Conservation (phyloP, 371 early-diverging fungal genomes). For the Mucor piriformis region DNA sequence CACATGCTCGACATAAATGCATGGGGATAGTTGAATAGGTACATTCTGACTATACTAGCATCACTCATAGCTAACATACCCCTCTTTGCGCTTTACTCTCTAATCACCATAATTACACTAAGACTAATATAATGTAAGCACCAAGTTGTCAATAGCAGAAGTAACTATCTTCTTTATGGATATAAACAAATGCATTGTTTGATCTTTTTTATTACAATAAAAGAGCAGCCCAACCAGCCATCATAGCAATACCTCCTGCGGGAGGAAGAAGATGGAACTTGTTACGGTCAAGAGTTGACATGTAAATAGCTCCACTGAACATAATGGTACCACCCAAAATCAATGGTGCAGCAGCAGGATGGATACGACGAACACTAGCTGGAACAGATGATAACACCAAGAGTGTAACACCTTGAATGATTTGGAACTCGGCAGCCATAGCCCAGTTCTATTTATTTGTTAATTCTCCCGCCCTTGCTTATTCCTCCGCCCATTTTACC, state of each 20-base stretch:
- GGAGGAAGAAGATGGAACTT: constrained; percentile 62
- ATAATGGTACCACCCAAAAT: constrained; percentile 64
- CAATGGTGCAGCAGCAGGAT: constrained; percentile 49
- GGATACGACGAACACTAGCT: constrained; percentile 40
- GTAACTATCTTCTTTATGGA: too few relatives aligned
- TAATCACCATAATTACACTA: too few relatives aligned
- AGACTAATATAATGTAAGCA: too few relatives aligned
- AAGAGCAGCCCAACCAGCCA: constrained; percentile 77
- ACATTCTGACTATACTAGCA: too few relatives aligned
- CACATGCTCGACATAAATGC: too few relatives aligned
- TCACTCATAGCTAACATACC: too few relatives aligned
- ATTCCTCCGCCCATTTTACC: too few relatives aligned
- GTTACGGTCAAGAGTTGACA: constrained; percentile 52
- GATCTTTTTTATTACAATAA: constrained; percentile 39
- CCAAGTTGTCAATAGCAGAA: too few relatives aligned
- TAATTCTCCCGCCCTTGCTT: too few relatives aligned
- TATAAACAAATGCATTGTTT: too few relatives aligned
- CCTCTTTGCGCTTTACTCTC: too few relatives aligned
- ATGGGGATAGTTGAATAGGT: too few relatives aligned
- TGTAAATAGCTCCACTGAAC: constrained; percentile 73
- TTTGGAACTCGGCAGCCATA: constrained; percentile 70
- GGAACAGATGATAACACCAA: constrained; percentile 58
- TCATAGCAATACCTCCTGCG: constrained; percentile 70
- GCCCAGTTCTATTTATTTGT: constrained; percentile 55
- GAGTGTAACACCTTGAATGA: constrained; percentile 69